Base-by-base conservation (phyloP, 306 rosid species). In the Acacia acuminata region DNA sequence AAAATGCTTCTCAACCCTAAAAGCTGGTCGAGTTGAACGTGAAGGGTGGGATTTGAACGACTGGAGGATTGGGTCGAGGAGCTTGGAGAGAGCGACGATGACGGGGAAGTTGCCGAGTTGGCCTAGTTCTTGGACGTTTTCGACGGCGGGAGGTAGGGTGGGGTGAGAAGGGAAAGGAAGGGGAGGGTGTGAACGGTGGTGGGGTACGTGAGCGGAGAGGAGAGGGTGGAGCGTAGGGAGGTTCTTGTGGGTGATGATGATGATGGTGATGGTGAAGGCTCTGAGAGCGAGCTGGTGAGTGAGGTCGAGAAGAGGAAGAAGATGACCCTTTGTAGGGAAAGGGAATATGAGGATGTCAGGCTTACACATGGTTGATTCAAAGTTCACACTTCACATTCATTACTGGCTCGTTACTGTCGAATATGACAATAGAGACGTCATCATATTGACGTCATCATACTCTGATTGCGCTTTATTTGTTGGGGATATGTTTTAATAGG, bases 91-190 rank as follows among this genome's bases (percentile, higher is more conserved):
- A 20, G 82, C 82, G 19, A 8, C 45, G 36, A 68, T 56, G 34
- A 72, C 34, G 61, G 82, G 43, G 12, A 19, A 0, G 80, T 82
- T 88, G 8, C 87, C 88, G 15, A 40, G 20, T 76, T 22, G 79
- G 51, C 94, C 92, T 44, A 90, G 7, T 4, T 88, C 82, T 25
- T 22, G 84, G 75, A 86, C 85, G 74, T 88, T 80, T 69, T 90
- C 90, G 19, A 76, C 81, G 38, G 86, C 90, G 0, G 79, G 60
- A 65, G 92, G 89, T 2, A 88, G 53, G 50, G 91, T 66, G 10
- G 89, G 90, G 84, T 86, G 82, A 0, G 88, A 47, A 27, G 94
- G 94, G 16, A 90, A 30, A n/a, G 91, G 90, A 14, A 90, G 88
- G 64, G 10, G 0, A 90, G 45, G 42, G 91, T 69, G 17, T 81